Base-by-base conservation (phyloP, 2,329 filamentous ascomycete species). In the Knoxdaviesia proteae region DNA sequence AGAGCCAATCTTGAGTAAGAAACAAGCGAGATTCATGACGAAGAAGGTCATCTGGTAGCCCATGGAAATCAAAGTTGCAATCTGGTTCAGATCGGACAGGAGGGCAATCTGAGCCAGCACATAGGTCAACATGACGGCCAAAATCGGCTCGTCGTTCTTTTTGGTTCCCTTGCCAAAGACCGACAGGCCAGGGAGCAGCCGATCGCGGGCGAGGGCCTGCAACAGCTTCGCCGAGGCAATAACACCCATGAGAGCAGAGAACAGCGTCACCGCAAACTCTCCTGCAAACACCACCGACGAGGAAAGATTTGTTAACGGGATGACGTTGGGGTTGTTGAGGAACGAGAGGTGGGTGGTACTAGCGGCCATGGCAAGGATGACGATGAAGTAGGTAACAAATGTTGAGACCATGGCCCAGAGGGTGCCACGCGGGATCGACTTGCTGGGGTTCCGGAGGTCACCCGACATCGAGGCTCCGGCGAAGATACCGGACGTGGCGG, bases 41-140 rank as follows among this genome's bases (percentile, higher is more conserved):
- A 92, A 71, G 53, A 92, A 93, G 0, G 84, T 93, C 79, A 92
- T 88, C 67, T 90, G 73, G 54, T 90, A 92, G 10, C 82, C 81
- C 81, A 92, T 92, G 2, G 84, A 88, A 39, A 92, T 84, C 45
- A 92, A 76, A 0, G 83, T 88, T 5, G 84, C 84, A 51, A 93
- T 92, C 53, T 84, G 80, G 55, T 93, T 90, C 49, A 93, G 71
- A 52, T 92, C 76, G 38, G 81, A 80, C 41, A 93, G 69, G 58
- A 92, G 78, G 0, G 83, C 83, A 32, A 87, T 49, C 54, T 93
- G 84, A 1, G 83, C 77, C 44, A 88, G 71, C 4, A 71, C 49
- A 52, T 80, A 88, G 0, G 84, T 90, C 34, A 86, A 58, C 20
- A 88, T 57, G 42, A 92, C 80, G 4, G 84, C 84, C 50, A 76